phyloP scores from a whole-genome alignment of 148 eudicot genomes.

The Heliosperma pusillum region DNA sequence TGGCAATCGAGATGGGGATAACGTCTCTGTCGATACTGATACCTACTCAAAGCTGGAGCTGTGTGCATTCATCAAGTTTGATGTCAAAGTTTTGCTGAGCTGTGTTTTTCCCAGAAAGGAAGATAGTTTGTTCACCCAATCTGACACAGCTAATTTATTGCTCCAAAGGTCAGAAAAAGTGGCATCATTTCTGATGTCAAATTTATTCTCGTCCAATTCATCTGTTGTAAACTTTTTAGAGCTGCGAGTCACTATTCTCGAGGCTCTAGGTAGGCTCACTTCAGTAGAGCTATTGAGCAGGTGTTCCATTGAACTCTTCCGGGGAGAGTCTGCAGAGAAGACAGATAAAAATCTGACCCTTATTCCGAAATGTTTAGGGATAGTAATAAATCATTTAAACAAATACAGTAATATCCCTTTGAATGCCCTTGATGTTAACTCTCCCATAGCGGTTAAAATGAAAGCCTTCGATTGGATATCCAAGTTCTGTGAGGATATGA shows the following conservation, averaged over 20 bases:
- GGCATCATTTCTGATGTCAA: conserved; percentile 40
- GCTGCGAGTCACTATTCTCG: conserved; percentile 61
- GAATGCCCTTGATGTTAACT: conserved; percentile 52
- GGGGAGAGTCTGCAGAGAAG: conserved; percentile 24
- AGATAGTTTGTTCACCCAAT: conserved; percentile 37
- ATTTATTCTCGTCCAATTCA: conserved; percentile 48
- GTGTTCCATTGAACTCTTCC: conserved; percentile 38
- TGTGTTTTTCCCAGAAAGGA: conserved; percentile 52
- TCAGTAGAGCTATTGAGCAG: conserved; percentile 60
- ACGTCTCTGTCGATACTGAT: conserved; percentile 12
- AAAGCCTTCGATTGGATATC: conserved; percentile 76
- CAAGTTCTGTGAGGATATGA: conserved; percentile 54
- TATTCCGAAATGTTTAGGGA: conserved; percentile 26
- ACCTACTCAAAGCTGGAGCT: conserved; percentile 59
- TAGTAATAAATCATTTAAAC: conserved; percentile 46
- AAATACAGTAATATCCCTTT: conserved; percentile 54
- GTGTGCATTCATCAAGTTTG: conserved; percentile 66
- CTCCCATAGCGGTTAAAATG: conserved; percentile 72
- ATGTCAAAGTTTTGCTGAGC: conserved; percentile 70
- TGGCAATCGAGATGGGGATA: conserved; percentile 22
- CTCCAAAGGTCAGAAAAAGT: conserved; percentile 59
- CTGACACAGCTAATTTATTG: conserved; percentile 51
- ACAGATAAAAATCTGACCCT: conserved; percentile 28
- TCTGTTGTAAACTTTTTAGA: conserved; percentile 44
- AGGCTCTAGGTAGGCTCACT: conserved; percentile 49